Base-by-base conservation (phyloP, 306 rosid species). In the Vigna angularis region DNA sequence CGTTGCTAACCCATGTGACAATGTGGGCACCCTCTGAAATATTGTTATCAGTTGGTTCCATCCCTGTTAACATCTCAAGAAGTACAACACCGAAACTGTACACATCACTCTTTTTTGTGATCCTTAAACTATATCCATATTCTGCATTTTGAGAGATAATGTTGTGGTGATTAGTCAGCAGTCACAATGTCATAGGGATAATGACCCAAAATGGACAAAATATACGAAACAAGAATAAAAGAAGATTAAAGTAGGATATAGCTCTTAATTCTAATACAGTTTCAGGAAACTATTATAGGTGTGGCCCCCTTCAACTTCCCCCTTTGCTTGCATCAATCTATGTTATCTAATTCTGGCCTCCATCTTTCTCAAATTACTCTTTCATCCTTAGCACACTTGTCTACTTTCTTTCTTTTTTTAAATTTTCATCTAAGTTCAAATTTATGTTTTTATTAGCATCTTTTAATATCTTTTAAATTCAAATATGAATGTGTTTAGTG, bases 101-200 rank as follows among this genome's bases (percentile, higher is more conserved):
- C 76, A 94, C 98, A 79, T 94, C 98, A 71, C 98, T 92, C 77
- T 92, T 94, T 82, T 87, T 95, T 62, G 98, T 94, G 92, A 94
- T 92, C 88, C 91, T 89, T 83, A 88, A 81, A 82, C 96, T 94
- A 86, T 94, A 94, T 78, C 97, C 98, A 82, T 92, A 92, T 75
- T 94, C 97, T 94, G 96, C 87, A 90, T 47, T 83, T 85, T 45
- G 13, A 73, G 38, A 79, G 14, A 70, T 26, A 77, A 65, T 49
- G 59, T 38, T 38, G 34, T 59, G 38, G 34, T 70, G 48, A 45
- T 77, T 76, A 80, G 38, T 56, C 70, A 66, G 58, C 30, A 53
- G 12, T 64, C 52, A 53, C 61, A 76, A 70, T 63, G 47, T 16
- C 10, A 17, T 66, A 12, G 18, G 5, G 34, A 67, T 66, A 74